These are phyloP conservation scores for Sclerotinia spermophila DNA, from an alignment of 2,329 filamentous ascomycete species.

Conservation along the genomic window DNA sequence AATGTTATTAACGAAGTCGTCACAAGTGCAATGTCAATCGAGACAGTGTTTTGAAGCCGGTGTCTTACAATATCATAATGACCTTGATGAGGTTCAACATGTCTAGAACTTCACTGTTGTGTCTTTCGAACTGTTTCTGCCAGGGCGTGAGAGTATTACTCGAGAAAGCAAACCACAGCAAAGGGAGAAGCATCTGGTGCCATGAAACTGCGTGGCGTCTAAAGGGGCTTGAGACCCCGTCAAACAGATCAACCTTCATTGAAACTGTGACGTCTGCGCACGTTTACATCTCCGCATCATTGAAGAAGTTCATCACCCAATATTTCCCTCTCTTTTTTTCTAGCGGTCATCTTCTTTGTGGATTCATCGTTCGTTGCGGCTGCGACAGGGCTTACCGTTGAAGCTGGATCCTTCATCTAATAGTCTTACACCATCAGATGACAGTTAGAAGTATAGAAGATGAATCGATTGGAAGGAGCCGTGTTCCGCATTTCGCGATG, in stretches of 20 bases:
- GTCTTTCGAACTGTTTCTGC: neutral
- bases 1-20: neutral
- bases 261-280: constrained; percentile 7
- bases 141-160: neutral
- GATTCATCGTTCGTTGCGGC: neutral
- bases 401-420: constrained; percentile 15
- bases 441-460: neutral
- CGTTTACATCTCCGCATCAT: neutral
- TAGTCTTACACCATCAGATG: constrained; percentile 1
- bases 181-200: neutral
- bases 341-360: neutral
- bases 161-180: neutral
- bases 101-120: neutral
- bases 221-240: constrained; percentile 13
- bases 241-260: constrained; percentile 4
- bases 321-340: neutral
- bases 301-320: constrained; percentile 4
- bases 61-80: constrained; percentile 1
- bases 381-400: neutral
- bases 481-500: neutral
- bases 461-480: neutral
- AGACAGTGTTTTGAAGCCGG: constrained; percentile 6
- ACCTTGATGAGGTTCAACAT: neutral
- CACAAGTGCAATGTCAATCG: neutral
- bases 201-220: constrained; percentile 15